Evolutionary conservation across 2,329 filamentous ascomycete genomes (phyloP).

Genomic region (Reticulascus tulasneorum): DNA sequence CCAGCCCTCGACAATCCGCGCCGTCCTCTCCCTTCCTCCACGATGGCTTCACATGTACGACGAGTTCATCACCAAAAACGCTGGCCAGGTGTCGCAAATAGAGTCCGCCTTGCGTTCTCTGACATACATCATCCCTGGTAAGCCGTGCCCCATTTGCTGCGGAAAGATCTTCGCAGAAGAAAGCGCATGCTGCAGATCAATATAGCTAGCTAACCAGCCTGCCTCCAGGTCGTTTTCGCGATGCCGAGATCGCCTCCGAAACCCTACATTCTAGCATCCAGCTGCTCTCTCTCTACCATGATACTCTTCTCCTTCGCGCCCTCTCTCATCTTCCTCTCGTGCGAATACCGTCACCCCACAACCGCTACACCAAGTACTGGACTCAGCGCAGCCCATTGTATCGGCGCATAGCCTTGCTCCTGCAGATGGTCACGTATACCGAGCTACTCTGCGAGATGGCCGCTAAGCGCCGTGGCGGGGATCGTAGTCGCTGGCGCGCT

Average conservation of each 20-base stretch:
- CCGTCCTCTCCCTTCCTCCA: slow-evolving; percentile 53
- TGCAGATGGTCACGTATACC: slow-evolving; percentile 92
- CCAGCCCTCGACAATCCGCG: slow-evolving; percentile 8
- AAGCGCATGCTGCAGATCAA: too few relatives aligned
- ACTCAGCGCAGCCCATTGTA: slow-evolving; percentile 64
- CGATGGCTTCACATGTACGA: slow-evolving; percentile 70
- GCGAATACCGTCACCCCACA: slow-evolving; percentile 53
- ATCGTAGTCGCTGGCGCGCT: slow-evolving; percentile 78
- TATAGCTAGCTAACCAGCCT: too few relatives aligned
- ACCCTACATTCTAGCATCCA: slow-evolving; percentile 86
- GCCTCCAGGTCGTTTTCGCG: slow-evolving; percentile 69
- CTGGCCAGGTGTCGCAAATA: slow-evolving; percentile 88
- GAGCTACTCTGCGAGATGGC: slow-evolving; percentile 98
- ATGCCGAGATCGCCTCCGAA: slow-evolving; percentile 93
- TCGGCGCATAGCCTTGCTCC: slow-evolving; percentile 70
- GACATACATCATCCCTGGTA: slow-evolving; percentile 92
- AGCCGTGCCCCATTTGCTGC: slow-evolving; percentile 8
- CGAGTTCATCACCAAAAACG: slow-evolving; percentile 92
- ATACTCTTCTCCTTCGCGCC: slow-evolving; percentile 69
- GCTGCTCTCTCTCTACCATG: slow-evolving; percentile 88
- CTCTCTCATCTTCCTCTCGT: slow-evolving; percentile 56
- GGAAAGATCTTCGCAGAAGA: too few relatives aligned
- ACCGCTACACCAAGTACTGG: slow-evolving; percentile 66
- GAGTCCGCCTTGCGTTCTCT: slow-evolving; percentile 89
- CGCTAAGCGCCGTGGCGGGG: slow-evolving; percentile 77